phyloP scores from a whole-genome alignment of 257 asterid species.

The Petrea volubilis region DNA sequence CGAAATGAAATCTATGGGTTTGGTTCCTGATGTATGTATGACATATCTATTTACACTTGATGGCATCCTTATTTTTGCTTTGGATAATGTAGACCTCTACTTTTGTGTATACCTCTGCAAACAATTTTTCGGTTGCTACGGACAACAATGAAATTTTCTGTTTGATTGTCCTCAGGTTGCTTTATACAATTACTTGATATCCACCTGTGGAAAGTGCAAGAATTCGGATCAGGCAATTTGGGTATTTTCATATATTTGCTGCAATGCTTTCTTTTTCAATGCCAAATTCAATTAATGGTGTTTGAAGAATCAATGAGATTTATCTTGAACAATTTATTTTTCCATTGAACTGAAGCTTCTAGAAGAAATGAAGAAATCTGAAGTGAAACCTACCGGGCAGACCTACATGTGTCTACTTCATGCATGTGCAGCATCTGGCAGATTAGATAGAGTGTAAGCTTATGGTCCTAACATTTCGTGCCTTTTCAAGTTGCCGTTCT shows the following conservation, averaged over 20 bases:
- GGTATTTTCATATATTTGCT: conserved; percentile 45
- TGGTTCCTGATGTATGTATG: conserved; percentile 84
- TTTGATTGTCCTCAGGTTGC: conserved; percentile 55
- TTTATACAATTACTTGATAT: conserved; percentile 79
- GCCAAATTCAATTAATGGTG: background rate
- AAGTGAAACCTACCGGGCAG: conserved; percentile 91
- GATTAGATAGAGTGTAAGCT: conserved; percentile 92
- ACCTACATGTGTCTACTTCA: conserved; percentile 88
- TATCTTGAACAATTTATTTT: conserved; percentile 4
- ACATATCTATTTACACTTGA: background rate
- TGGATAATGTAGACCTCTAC: background rate
- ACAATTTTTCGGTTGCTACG: conserved; percentile 13
- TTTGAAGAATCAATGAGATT: conserved; percentile 14
- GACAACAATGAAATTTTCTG: conserved; percentile 8
- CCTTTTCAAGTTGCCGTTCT: background rate
- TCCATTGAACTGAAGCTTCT: conserved; percentile 59
- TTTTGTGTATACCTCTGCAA: background rate
- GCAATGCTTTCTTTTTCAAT: background rate
- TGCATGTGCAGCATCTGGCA: conserved; percentile 87
- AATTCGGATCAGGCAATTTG: conserved; percentile 78
- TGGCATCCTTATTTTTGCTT: background rate
- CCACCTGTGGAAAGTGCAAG: conserved; percentile 91
- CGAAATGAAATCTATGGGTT: conserved; percentile 87
- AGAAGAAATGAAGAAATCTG: conserved; percentile 87
- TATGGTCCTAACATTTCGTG: background rate